Evolutionary conservation across 306 rosid genomes (phyloP), one percentile per base, ranked within the genome.

Genomic region (Arachis hypogaea): DNA sequence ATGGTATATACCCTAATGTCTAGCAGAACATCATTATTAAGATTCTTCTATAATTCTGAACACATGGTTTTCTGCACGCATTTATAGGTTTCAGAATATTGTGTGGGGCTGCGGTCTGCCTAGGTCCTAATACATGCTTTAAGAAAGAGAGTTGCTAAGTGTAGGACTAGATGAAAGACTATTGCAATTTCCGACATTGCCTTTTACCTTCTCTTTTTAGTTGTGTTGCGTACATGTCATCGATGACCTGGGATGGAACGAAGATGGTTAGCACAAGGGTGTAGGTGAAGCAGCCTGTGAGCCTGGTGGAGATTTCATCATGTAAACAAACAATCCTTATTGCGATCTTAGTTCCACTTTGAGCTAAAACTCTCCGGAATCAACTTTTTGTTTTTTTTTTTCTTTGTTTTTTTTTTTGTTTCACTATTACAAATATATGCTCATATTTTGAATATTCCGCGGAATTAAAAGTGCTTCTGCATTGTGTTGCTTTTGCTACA

Each of bases 401-500:
- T 22, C 0, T 22, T 22, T 22, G 18, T 18, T 1, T 22, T 22
- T 22, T 22, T 22, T 22, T 61, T 12, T 4, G 65, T 57, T 44
- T 47, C 14, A 18, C 38, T 38, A 58, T 18, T 47, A 12, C 62
- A 5, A 52, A 52, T 14, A 52, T 68, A 60, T 52, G 28, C 40
- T 72, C 30, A 44, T 59, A 44, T 51, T 61, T 58, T 65, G 7
- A 54, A 56, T 57, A 11, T n/a, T 10, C 30, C 30, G 43, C 4
- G 59, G 60, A 51, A 62, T 73, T 65, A 14, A 61, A 10, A 36
- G 46, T 2, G 3, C 68, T 28, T 33, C 3, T 18, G 4, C 71
- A n/a, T 41, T 60, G 59, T 56, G 51, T 11, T 47, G 64, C 40
- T 11, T 75, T 63, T 62, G 75, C 73, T 47, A 55, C 51, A 51